Evolutionary conservation across 768 basidiomycete genomes (phyloP).

Genomic region (Leucosporidium yakuticum): DNA sequence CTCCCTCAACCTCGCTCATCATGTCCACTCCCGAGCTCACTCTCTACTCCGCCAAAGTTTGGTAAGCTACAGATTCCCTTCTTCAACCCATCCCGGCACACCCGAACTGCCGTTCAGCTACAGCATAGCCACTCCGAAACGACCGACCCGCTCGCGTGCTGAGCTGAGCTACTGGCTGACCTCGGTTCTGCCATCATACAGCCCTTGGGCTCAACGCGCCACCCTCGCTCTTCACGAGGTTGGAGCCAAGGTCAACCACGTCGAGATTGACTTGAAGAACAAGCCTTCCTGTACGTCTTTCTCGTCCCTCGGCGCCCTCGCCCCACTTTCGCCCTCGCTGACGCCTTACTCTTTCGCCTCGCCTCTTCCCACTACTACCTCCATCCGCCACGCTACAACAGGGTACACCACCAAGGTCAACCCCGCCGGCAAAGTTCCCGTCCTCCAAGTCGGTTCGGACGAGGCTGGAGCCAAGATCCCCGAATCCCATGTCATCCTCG

Average conservation of each 20-base stretch:
- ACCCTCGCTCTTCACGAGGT: slow-evolving; percentile 18
- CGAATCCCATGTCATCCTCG: slow-evolving; percentile 19
- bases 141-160: background rate
- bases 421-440: slow-evolving; percentile 26
- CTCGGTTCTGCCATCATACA: no score
- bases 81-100: background rate
- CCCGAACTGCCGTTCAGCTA: background rate
- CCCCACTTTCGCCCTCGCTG: background rate
- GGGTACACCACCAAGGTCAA: slow-evolving; percentile 16
- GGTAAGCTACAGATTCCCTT: background rate
- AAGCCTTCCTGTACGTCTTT: slow-evolving; percentile 1
- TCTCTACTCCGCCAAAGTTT: slow-evolving; percentile 12
- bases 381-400: background rate
- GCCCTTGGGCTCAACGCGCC: slow-evolving; percentile 26
- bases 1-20: no score
- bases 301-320: background rate
- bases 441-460: slow-evolving; percentile 18
- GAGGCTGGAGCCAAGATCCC: slow-evolving; percentile 12
- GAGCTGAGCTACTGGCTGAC: background rate
- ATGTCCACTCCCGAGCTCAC: slow-evolving; percentile 10
- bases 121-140: background rate
- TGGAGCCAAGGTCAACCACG: background rate
- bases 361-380: background rate
- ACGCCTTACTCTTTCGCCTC: no score
- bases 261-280: slow-evolving; percentile 21